Evolutionary conservation across 768 basidiomycete genomes (phyloP), one percentile per base, ranked within the genome.

Genomic region (Lactifluus rugatus): DNA sequence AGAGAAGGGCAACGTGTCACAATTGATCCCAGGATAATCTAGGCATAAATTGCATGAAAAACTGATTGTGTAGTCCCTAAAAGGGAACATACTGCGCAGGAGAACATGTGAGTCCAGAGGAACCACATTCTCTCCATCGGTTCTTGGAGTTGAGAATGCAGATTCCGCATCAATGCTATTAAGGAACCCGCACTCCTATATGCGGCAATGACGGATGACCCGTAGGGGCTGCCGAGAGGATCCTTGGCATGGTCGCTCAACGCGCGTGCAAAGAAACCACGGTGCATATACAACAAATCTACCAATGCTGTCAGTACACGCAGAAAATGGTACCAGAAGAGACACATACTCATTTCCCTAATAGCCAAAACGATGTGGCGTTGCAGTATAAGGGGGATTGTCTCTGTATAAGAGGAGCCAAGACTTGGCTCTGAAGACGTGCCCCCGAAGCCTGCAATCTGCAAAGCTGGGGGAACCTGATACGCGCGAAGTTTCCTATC

Each of bases 1-100:
- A 87, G 85, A 17, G 86, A 87, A 11, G 86, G 85, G 69, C 85
- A 87, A 51, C 85, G 76, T 17, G 86, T 88, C 11, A 87, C 85
- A 36, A 88, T 85, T 21, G 85, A 84, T 36, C 85, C 85, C 48
- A 88, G 71, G 51, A 88, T 75, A 61, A 88, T 87, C 83, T 83
- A 58, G 31, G 37, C 13, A 26, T 54, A 25, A 64, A 50, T n/a
- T 23, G 2, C 13, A 32, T 53, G 13, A 57, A 23, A 34, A 28
- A 17, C 13, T 23, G 2, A 37, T 34, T 5, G 16, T 19, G 25
- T 34, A 23, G 31, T 36, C 19, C 19, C 26, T 21, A 14, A 11
- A n/a, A 54, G 28, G 16, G 54, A 32, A 71, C 80, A 60, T 69
- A 85, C 85, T 26, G 82, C 76, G 67, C 84, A 85, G 2, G 82